Conservation (phyloP, 306 rosid genomes). For the Biancaea sappan region DNA sequence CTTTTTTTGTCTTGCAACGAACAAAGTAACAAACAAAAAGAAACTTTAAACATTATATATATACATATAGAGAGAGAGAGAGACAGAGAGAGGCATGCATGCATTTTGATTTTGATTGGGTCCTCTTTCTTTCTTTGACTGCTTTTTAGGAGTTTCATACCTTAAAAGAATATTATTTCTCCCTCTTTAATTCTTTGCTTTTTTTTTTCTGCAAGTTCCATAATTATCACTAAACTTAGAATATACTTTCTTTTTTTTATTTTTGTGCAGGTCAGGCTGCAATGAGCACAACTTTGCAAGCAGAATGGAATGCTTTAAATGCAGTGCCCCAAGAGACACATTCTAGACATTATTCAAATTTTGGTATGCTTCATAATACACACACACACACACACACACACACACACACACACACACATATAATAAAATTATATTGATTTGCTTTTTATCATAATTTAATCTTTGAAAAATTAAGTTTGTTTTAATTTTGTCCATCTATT, state of each 20-base stretch:
- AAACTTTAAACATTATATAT: background rate
- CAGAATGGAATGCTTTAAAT: slow-evolving; percentile 93
- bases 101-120: slow-evolving; percentile 26
- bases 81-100: no score
- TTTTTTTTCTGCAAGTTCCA: background rate
- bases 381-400: no score
- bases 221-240: background rate
- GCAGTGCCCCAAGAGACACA: slow-evolving; percentile 95
- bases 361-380: slow-evolving; percentile 22
- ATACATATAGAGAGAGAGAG: no score
- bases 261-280: slow-evolving; percentile 73
- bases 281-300: slow-evolving; percentile 98
- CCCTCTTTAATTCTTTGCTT: background rate
- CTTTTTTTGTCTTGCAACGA: slow-evolving; percentile 29
- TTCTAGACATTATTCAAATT: slow-evolving; percentile 48
- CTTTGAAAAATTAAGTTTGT: no score
- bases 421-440: no score
- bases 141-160: slow-evolving; percentile 39
- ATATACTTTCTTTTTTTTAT: background rate
- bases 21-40: background rate
- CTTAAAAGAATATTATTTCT: slow-evolving; percentile 31
- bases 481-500: no score
- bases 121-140: slow-evolving; percentile 59
- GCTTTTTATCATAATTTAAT: no score
- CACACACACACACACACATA: no score